phyloP scores from a whole-genome alignment of 2,329 filamentous ascomycete species.

The Alternaria burnsii region DNA sequence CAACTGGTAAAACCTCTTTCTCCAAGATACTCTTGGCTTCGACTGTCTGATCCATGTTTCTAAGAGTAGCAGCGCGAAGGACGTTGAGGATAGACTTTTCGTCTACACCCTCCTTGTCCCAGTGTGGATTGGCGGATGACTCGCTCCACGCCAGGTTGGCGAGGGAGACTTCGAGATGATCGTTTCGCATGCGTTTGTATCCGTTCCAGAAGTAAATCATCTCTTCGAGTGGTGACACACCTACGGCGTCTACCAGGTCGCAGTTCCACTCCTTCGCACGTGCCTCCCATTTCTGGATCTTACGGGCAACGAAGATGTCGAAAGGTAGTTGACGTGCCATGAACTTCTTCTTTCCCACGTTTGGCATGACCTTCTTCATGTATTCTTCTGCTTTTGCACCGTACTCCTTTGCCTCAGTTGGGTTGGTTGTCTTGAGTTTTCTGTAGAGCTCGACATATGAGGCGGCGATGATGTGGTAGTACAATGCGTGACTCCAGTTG shows the following conservation, averaged over 20 bases:
- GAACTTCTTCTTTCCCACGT: constrained; percentile 86
- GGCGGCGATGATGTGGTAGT: constrained; percentile 85
- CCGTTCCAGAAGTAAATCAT: constrained; percentile 97
- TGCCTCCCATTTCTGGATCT: constrained; percentile 87
- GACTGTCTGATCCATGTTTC: constrained; percentile 68
- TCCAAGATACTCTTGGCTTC: constrained; percentile 73
- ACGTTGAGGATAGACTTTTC: constrained; percentile 73
- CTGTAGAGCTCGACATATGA: constrained; percentile 86
- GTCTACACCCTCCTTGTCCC: constrained; percentile 63
- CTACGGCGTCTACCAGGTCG: constrained; percentile 80
- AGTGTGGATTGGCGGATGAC: constrained; percentile 55
- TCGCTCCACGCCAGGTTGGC: constrained; percentile 74
- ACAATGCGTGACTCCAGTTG: constrained; percentile 88
- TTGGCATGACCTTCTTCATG: constrained; percentile 73
- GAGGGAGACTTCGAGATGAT: constrained; percentile 71
- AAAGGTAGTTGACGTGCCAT: constrained; percentile 91
- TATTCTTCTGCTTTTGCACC: constrained; percentile 68
- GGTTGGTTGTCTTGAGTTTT: constrained; percentile 54
- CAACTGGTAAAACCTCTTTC: constrained; percentile 68
- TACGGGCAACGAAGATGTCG: constrained; percentile 83
- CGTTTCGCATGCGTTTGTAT: constrained; percentile 76
- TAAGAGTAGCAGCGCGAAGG: constrained; percentile 70
- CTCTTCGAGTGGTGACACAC: constrained; percentile 82
- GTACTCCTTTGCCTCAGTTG: constrained; percentile 56
- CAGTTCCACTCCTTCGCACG: constrained; percentile 70